Evolutionary conservation across 139 green algal genomes (phyloP).

Genomic region (Desmodesmus armatus): DNA sequence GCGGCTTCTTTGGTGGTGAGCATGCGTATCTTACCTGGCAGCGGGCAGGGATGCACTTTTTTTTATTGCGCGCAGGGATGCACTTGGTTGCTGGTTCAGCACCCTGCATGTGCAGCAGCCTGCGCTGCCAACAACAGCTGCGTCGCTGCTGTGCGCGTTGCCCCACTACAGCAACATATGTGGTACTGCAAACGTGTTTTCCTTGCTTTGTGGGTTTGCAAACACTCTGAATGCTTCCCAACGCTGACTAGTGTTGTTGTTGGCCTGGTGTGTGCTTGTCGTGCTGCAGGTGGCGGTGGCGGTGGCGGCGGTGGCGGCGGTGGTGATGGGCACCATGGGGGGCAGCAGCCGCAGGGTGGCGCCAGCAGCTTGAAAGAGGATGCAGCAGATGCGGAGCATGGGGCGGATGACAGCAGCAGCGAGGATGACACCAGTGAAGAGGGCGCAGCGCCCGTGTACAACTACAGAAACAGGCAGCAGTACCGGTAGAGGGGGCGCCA

Average conservation of each 20-base stretch:
- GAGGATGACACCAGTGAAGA: neutral
- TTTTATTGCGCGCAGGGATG: neutral
- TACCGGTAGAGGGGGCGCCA: slow-evolving; percentile 4
- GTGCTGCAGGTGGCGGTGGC: slow-evolving; percentile 16
- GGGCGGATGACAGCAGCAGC: slow-evolving; percentile 14
- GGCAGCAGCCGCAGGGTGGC: slow-evolving; percentile 4
- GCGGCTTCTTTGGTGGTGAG: slow-evolving; percentile 1
- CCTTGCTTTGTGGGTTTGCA: neutral
- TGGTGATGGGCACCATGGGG: neutral
- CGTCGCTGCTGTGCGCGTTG: neutral
- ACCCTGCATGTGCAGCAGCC: neutral
- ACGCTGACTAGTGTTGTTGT: neutral
- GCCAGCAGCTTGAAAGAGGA: slow-evolving; percentile 12
- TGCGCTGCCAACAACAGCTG: neutral
- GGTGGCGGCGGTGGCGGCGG: slow-evolving; percentile 14
- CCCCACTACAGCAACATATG: neutral
- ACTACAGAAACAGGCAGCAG: slow-evolving; percentile 4
- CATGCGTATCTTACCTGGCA: neutral
- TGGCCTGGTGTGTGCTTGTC: neutral
- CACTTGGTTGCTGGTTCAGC: neutral
- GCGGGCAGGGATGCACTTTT: neutral
- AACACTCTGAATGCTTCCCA: neutral
- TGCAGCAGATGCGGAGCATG: slow-evolving; percentile 10
- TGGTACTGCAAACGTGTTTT: neutral
- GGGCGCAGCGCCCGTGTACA: slow-evolving; percentile 28